Conservation (phyloP, 345 rosid species). For the Fremontodendron californicum region DNA sequence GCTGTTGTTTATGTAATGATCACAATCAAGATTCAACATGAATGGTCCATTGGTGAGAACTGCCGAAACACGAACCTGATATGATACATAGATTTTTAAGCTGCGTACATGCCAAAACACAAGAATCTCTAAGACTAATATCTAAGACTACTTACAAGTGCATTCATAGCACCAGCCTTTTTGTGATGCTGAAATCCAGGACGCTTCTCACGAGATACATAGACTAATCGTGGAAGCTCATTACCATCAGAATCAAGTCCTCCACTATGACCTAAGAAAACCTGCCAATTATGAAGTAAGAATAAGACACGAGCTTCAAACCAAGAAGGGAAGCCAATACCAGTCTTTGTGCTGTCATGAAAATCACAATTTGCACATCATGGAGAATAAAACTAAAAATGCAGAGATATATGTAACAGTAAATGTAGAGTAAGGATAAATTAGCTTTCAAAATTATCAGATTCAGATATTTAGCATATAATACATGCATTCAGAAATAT, state of each 20-base stretch:
- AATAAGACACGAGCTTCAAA: not conserved
- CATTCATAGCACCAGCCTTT: slow-evolving; percentile 97
- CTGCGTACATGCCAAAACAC: slow-evolving; percentile 1
- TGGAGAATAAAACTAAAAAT: not conserved
- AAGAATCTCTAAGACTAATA: not conserved
- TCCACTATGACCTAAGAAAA: slow-evolving; percentile 82
- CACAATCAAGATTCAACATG: slow-evolving; percentile 92
- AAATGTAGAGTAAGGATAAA: not conserved
- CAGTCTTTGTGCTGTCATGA: not conserved
- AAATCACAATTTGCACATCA: not conserved
- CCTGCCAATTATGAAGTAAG: slow-evolving; percentile 38
- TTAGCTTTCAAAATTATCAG: slow-evolving; percentile 50
- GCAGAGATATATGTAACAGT: not conserved
- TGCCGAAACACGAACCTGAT: slow-evolving; percentile 90
- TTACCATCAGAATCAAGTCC: slow-evolving; percentile 91
- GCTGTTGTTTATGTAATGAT: slow-evolving; percentile 89
- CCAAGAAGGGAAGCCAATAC: not conserved
- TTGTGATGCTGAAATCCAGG: slow-evolving; percentile 97
- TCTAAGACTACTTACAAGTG: slow-evolving; percentile 46
- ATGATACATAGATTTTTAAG: not conserved
- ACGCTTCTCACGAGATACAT: slow-evolving; percentile 93
- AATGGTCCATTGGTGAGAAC: slow-evolving; percentile 91
- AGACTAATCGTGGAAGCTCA: slow-evolving; percentile 83
- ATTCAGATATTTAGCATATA: slow-evolving; percentile 78
- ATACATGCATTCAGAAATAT: slow-evolving; percentile 71